Evolutionary conservation across 768 basidiomycete genomes (phyloP), one percentile per base, ranked within the genome.

Genomic region (Tricholomella constricta): DNA sequence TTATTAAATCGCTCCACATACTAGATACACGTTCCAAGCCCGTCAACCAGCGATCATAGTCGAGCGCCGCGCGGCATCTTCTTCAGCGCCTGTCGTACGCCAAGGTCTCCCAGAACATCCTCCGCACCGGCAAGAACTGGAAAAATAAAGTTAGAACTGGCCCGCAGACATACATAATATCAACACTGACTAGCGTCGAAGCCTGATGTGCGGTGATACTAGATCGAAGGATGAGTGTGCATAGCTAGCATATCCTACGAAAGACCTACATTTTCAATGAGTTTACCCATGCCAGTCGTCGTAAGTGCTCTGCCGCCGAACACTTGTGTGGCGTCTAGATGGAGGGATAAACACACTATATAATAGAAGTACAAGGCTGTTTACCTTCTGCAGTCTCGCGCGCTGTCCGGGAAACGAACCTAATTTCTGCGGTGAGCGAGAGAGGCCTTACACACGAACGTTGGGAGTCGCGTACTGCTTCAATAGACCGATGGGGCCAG

Each of bases 251-350:
- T 37, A 37, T n/a, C 9, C 15, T 15, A n/a, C 2, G 23, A 6
- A 6, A 15, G 15, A 27, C 84, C 44, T 63, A 89, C 89, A 56
- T 89, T 91, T 69, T 94, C 92, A 52, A 93, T 80, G 38, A 85
- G 69, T 69, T 82, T 86, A 55, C 93, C 93, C 90, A 94, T 91
- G 7, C 94, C 93, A 4, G 90, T 86, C 38, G 80, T 76, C 0
- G 95, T 97, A 59, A 98, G 76, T 22, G 86, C 91, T 17, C 95
- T 82, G 15, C 95, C 95, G 47, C 94, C 94, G 52, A 95, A 96
- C 31, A 96, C 81, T 69, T 90, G 87, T 1, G 87, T 84, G 5
- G 91, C 86, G 55, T 93, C 91, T 76, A 77, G 69, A 48, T n/a
- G 46, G 17, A 42, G 19, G 14, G 38, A 6, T 78, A 61, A 14